phyloP scores from a whole-genome alignment of 164 flowering plant genomes.

The Magnolia sinica region DNA sequence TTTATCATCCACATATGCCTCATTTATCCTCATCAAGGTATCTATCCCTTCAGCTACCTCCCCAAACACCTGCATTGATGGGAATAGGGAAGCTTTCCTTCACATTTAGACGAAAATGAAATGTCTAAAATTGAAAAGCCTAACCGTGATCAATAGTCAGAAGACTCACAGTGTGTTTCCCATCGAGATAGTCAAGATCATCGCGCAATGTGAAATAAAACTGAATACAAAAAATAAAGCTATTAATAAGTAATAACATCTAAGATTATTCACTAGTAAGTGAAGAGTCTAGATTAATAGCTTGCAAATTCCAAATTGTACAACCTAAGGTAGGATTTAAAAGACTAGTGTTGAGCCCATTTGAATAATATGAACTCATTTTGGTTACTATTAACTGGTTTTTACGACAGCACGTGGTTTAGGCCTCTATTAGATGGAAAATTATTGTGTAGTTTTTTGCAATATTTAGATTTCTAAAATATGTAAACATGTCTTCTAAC shows the following conservation, averaged over 20 bases:
- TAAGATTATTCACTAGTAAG: neutral
- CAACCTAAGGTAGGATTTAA: neutral
- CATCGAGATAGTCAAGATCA: conserved; percentile 95
- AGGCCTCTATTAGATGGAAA: too few species aligned
- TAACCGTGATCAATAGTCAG: neutral
- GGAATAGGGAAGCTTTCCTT: neutral
- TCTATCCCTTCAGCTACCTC: conserved; percentile 91
- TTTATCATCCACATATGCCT: conserved; percentile 86
- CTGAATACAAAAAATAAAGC: conserved; percentile 36
- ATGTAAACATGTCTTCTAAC: too few species aligned
- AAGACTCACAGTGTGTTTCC: conserved; percentile 83
- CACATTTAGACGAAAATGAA: neutral
- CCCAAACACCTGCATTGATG: conserved; percentile 69
- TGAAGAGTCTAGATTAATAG: neutral
- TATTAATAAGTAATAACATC: neutral
- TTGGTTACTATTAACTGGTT: too few species aligned
- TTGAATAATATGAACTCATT: too few species aligned
- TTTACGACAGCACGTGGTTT: too few species aligned
- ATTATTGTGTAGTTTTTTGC: too few species aligned
- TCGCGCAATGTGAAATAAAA: conserved; percentile 89
- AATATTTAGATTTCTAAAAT: too few species aligned
- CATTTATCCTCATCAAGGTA: conserved; percentile 81
- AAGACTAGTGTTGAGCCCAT: too few species aligned
- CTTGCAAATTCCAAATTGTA: neutral
- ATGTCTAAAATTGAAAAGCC: neutral